Evolutionary conservation across 2,329 filamentous ascomycete species (phyloP).

Genomic region (Biscogniauxia marginata): DNA sequence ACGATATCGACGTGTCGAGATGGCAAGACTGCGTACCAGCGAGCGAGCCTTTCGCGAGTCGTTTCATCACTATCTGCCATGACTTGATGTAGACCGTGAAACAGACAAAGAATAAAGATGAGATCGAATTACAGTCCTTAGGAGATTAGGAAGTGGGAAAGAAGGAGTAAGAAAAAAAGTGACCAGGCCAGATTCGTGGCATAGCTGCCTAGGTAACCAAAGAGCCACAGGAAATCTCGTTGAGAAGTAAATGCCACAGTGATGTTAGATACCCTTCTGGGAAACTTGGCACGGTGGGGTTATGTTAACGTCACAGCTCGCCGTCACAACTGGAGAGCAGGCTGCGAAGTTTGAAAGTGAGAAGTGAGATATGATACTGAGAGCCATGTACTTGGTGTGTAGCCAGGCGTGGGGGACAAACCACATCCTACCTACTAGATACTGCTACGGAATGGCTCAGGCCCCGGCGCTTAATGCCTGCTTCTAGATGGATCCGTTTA

Average conservation of each 20-base stretch:
- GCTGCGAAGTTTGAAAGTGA: too few species aligned
- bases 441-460: not conserved
- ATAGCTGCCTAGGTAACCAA: not conserved
- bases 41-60: constrained; percentile 1
- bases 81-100: not conserved
- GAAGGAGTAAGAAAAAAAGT: not conserved
- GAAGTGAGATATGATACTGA: not conserved
- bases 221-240: too few species aligned
- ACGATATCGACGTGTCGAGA: constrained; percentile 60
- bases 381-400: not conserved
- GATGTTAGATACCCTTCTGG: not conserved
- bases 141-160: not conserved
- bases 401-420: too few species aligned
- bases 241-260: too few species aligned
- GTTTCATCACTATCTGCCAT: not conserved
- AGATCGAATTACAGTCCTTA: not conserved
- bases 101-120: not conserved
- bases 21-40: constrained; percentile 17
- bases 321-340: not conserved
- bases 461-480: not conserved
- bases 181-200: not conserved
- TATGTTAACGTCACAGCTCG: not conserved
- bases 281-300: not conserved
- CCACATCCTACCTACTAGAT: too few species aligned
- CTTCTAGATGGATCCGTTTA: not conserved